Evolutionary conservation across 306 rosid species (phyloP), one percentile per base, ranked within the genome.

Genomic region (Abrus precatorius): DNA sequence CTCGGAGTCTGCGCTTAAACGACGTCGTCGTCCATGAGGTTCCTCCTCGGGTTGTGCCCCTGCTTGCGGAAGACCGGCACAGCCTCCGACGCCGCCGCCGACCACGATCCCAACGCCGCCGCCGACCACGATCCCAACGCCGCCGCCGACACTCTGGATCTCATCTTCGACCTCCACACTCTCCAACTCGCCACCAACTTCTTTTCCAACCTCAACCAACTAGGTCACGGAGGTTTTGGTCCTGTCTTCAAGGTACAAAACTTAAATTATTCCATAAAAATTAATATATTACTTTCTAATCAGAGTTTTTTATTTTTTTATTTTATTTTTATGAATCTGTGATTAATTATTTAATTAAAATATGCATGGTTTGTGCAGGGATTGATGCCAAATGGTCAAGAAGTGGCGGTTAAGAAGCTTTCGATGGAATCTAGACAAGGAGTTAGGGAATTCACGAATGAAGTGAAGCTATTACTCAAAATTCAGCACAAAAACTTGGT

Each of bases 211-310:
- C 67, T 83, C 44, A 94, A 94, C 75, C 86, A 88, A 67, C 94
- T 94, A 52, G 98, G 98, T 20, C 97, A 90, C 63, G 98, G 98
- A 5, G 98, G 98, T n/a, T 94, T 94, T 70, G 98, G 98, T 5
- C 96, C 97, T 4, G 98, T 94, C 28, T 94, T 77, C 86, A 94
- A 89, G 98, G 98, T 94, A 4, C 56, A 50, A 50, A 50, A 13
- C 56, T 30, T 20, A 53, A 36, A 52, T 52, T 52, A 2, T 14
- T 44, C 9, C 49, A 44, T 44, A 7, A 44, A 7, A 44, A 44
- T 6, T 44, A 44, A 20, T 20, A 20, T 20, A 20, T 20, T 20
- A 20, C 20, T 20, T 20, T 20, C 4, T 36, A 36, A 4, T 36
- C 40, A 36, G 4, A 2, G 40, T 36, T 36, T 2, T 36, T 36